Conservation (phyloP, 495 filamentous ascomycete species). For the Penicillium alfredii region DNA sequence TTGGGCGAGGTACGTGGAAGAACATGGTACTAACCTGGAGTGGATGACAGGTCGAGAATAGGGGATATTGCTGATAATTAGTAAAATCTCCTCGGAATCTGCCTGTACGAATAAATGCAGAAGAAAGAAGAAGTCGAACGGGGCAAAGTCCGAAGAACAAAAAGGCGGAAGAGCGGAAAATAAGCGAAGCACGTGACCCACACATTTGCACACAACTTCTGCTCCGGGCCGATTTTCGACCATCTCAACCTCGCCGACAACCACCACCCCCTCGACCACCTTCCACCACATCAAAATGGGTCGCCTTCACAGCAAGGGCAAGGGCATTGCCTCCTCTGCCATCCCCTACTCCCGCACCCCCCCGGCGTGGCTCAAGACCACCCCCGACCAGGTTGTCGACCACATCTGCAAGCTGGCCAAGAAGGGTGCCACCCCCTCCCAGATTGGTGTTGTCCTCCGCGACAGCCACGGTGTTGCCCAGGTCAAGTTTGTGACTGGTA, state of each 20-base stretch:
- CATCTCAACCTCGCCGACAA: constrained; percentile 33
- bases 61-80: too few relatives aligned
- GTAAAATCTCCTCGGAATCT: too few relatives aligned
- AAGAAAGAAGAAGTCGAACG: constrained; percentile 3
- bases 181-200: constrained; percentile 16
- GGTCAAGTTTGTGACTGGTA: constrained; percentile 95
- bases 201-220: constrained; percentile 8
- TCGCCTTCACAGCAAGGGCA: constrained; percentile 98
- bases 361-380: constrained; percentile 90
- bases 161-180: too few relatives aligned
- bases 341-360: constrained; percentile 92
- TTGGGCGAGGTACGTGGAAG: too few relatives aligned
- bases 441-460: constrained; percentile 97
- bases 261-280: constrained; percentile 31
- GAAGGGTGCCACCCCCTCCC: constrained; percentile 93
- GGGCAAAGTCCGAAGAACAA: too few relatives aligned
- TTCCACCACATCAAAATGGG: constrained; percentile 62
- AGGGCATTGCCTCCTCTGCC: constrained; percentile 92
- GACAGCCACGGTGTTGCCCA: constrained; percentile 96
- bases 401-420: constrained; percentile 98
- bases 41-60: too few relatives aligned
- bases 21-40: too few relatives aligned
- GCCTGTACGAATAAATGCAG: too few relatives aligned
- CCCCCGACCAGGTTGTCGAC: constrained; percentile 84
- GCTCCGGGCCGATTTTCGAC: constrained; percentile 12